Conservation (phyloP, 768 basidiomycete species). For the Macrolepiota fuliginosa region DNA sequence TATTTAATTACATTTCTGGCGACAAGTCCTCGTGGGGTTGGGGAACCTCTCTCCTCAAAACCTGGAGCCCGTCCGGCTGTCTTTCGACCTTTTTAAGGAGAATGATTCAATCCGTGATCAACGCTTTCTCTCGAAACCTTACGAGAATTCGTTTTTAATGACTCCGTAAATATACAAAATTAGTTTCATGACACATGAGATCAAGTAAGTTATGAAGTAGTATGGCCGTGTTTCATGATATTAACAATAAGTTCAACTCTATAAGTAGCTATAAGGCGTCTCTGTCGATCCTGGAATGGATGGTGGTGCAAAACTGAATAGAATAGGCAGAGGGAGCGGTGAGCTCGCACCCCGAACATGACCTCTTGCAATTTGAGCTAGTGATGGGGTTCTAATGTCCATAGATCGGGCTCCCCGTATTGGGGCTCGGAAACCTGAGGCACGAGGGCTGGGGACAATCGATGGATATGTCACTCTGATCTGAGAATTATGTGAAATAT, state of each 20-base stretch:
- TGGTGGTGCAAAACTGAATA: conserved; percentile 2
- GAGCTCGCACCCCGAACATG: conserved; percentile 3
- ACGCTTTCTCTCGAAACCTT: too few relatives aligned
- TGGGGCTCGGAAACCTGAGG: background rate
- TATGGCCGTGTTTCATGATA: too few relatives aligned
- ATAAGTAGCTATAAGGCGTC: conserved; percentile 9
- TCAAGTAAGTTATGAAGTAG: too few relatives aligned
- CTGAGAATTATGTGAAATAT: background rate
- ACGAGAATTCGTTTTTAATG: too few relatives aligned
- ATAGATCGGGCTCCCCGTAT: background rate
- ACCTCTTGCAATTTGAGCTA: background rate
- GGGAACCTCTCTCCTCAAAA: too few relatives aligned
- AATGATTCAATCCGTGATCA: too few relatives aligned
- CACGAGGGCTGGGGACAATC: background rate
- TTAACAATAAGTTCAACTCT: background rate
- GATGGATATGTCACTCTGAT: background rate
- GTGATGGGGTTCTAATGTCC: background rate
- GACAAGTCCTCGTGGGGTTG: too few relatives aligned
- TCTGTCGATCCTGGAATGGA: conserved; percentile 5
- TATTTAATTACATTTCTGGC: too few relatives aligned
- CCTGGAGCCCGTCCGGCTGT: too few relatives aligned
- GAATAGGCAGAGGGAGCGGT: conserved; percentile 8
- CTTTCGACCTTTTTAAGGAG: too few relatives aligned
- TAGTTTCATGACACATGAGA: too few relatives aligned
- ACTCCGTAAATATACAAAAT: too few relatives aligned